Base-by-base conservation (phyloP, 2,329 filamentous ascomycete species). In the Rutstroemia sp. region DNA sequence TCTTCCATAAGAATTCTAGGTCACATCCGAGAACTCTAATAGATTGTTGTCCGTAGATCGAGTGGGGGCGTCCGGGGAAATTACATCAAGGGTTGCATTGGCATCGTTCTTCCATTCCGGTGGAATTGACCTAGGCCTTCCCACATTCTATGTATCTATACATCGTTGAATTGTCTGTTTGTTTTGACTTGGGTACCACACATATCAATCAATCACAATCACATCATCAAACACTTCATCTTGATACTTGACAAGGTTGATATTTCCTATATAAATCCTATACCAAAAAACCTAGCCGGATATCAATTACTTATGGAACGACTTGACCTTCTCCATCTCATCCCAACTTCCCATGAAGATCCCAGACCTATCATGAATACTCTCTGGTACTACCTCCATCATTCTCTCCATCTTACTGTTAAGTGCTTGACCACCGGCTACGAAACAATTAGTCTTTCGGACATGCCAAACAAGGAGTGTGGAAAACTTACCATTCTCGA, bases 311-410 rank as follows among this genome's bases (percentile, higher is more conserved):
- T 62, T 87, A 86, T 68, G 65, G 59, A 67, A 69, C 2, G 56
- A 52, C 57, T 69, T 95, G 64, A 97, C 89, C 79, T 95, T 96
- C 77, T 96, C 90, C 49, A 99, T 82, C 77, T 99, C 94, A 61
- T 95, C 89, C 65, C 87, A 90, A 67, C 91, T 96, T 62, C 94
- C 94, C 78, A 99, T 81, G 76, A 95, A 99, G 68, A 99, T 96
- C 64, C 94, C 94, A 19, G 91, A 92, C 69, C 86, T 83, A 75
- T 99, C 94, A 73, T 99, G 94, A 68, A 99, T 99, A 72, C 89
- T 81, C 72, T 95, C 87, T 2, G 94, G 94, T 1, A 89, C 83
- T 42, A 97, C 85, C 56, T 89, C 86, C 64, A 99, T 78, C 87
- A 99, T 92, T 59, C 92, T 83, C 64, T 83, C 76, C 91, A 96